Evolutionary conservation across 306 rosid species (phyloP), one percentile per base, ranked within the genome.

Genomic region (Pterocarpus macrocarpus): DNA sequence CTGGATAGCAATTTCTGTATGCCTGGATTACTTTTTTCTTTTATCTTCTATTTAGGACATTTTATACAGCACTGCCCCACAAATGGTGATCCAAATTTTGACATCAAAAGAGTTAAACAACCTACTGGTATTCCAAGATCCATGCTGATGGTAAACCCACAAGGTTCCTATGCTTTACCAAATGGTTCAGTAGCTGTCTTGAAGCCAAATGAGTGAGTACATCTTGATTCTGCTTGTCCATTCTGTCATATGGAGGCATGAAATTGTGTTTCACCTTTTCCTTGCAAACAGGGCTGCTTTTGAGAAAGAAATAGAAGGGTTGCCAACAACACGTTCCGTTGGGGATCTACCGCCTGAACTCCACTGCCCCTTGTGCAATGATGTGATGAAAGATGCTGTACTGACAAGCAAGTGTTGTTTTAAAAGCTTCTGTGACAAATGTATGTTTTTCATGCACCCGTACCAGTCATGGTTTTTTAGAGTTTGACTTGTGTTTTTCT

Each of bases 121-220:
- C 98, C 99, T 75, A 96, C 99, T 73, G 99, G 99, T 71, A 96
- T 96, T 87, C 99, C 99, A 0, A 94, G 93, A 90, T 96, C 99
- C 71, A 96, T 96, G 99, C 97, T 96, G 79, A 92, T 92, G 87
- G 95, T 92, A 61, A 92, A 93, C 74, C 94, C 98, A 38, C 98
- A 96, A 82, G 99, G 99, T 58, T 96, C 99, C 53, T 94, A 94
- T 83, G 97, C 97, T 80, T 82, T 96, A 84, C 97, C 99, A 57
- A 96, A 94, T 87, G 99, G 99, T 75, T 92, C 95, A 33, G 97
- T 87, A 64, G 99, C 99, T 86, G 99, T 96, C 71, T 89, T 96
- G 94, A 96, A 69, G 86, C 99, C 99, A 17, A 96, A 96, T 43
- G 99, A 96, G 99, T 96, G 84, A 85, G 97, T 86, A 17, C 8